phyloP scores from a whole-genome alignment of 208 protist genomes.

The Acanthamoeba triangularis region DNA sequence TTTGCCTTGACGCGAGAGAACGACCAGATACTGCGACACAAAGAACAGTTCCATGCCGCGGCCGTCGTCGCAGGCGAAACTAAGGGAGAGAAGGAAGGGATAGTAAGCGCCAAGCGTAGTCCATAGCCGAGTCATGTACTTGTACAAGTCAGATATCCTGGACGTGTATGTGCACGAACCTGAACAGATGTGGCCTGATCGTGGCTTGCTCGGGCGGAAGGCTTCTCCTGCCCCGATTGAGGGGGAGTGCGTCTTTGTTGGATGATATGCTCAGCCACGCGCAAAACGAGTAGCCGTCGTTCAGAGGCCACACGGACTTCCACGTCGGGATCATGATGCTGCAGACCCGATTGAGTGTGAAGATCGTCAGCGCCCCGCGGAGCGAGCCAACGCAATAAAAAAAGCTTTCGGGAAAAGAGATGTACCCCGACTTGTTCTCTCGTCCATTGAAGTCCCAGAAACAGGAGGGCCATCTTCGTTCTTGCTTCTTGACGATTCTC shows the following conservation, averaged over 20 bases:
- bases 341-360: neutral
- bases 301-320: slow-evolving; percentile 34
- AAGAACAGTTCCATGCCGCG: slow-evolving; percentile 70
- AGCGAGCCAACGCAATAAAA: neutral
- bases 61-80: slow-evolving; percentile 53
- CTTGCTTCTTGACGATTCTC: slow-evolving; percentile 65
- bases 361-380: neutral
- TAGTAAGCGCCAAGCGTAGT: neutral
- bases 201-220: neutral
- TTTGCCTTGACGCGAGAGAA: slow-evolving; percentile 64
- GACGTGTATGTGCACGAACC: neutral
- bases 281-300: slow-evolving; percentile 61
- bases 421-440: slow-evolving; percentile 39
- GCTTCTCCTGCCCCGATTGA: neutral
- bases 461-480: slow-evolving; percentile 57
- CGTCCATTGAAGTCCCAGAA: slow-evolving; percentile 76
- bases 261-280: slow-evolving; percentile 73
- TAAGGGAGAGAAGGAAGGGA: neutral
- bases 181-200: slow-evolving; percentile 13
- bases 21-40: slow-evolving; percentile 55
- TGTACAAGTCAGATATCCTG: too few species aligned
- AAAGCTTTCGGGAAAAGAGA: neutral
- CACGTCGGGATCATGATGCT: slow-evolving; percentile 27
- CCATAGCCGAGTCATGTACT: neutral
- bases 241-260: neutral